Evolutionary conservation across 78 protist species (phyloP).

Genomic region (Mantamonas sphyraenae): DNA sequence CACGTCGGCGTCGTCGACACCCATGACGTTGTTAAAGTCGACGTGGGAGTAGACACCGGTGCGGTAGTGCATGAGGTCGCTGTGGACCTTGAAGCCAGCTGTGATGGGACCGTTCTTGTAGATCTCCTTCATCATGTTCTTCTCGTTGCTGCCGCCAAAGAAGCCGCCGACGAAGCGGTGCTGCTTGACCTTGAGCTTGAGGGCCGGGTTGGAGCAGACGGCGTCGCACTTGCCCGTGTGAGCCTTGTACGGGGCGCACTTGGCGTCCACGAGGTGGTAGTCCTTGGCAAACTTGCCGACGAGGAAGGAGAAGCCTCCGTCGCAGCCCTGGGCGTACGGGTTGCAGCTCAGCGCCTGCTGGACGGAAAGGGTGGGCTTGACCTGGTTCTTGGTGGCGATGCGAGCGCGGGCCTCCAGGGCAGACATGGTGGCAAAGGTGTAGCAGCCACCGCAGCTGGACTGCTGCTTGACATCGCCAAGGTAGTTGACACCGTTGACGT

Average conservation of each 20-base stretch:
- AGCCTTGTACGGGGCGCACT: background rate
- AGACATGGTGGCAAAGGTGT: background rate
- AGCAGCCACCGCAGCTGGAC: slow-evolving; percentile 7
- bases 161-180: slow-evolving; percentile 6
- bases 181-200: no score
- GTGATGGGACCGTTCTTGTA: background rate
- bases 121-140: background rate
- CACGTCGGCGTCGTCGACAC: no score
- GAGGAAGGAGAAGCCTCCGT: slow-evolving; percentile 3
- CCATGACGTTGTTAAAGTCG: no score
- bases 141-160: background rate
- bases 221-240: background rate
- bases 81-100: background rate
- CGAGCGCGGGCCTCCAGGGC: background rate
- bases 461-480: background rate
- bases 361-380: background rate
- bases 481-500: slow-evolving; percentile 3
- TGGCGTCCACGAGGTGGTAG: background rate
- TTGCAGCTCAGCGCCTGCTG: slow-evolving; percentile 1
- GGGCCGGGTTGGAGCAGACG: background rate
- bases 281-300: slow-evolving; percentile 6
- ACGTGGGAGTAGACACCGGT: no score
- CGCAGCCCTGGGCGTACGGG: slow-evolving; percentile 7
- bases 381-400: background rate
- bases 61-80: no score